Evolutionary conservation across 352 stramenopile genomes (phyloP), one percentile per base, ranked within the genome.

Genomic region (Pythium utonaiense): DNA sequence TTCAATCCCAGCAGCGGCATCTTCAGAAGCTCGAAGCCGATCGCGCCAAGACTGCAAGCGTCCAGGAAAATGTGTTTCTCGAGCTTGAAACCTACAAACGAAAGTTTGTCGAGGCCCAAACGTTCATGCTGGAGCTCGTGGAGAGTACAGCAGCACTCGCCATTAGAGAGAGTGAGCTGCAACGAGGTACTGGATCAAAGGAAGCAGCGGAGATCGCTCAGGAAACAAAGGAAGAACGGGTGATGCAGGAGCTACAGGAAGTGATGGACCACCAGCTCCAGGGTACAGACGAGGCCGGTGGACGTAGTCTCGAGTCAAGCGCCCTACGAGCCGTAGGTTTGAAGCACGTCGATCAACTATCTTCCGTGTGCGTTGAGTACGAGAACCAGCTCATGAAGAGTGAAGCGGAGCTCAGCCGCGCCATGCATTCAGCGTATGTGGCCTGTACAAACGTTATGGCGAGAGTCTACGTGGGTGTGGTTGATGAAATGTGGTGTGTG

Each of bases 41-140:
- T 28, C 71, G 84, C 62, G 71, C 69, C 16, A 67, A 75, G 50
- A 62, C 58, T 24, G 74, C 85, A 36, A 83, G 70, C 16, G 72
- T 88, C 19, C 76, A 88, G 50, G 64, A 70, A 41, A 67, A 70
- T 13, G 67, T 84, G 2, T 86, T 86, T 48, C 57, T 65, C 3
- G 76, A 89, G 49, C 66, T 89, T 3, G 74, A 85, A 27, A 53
- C 52, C 24, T 85, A 76, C 66, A 78, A 82, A 21, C 62, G 69
- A 38, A 70, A 87, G 58, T 78, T 75, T 45, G 59, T 83, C 12
- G 73, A 87, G 27, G 66, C 67, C 3, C 80, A 88, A 19, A 66
- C 82, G 16, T 71, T 71, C 53, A 73, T 86, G 24, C 73, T 88
- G 27, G 70, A 77, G 24, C 36, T 86, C 4, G 50, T 88, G 6